Base-by-base conservation (phyloP, 2,329 filamentous ascomycete species). In the Didymella lethalis region DNA sequence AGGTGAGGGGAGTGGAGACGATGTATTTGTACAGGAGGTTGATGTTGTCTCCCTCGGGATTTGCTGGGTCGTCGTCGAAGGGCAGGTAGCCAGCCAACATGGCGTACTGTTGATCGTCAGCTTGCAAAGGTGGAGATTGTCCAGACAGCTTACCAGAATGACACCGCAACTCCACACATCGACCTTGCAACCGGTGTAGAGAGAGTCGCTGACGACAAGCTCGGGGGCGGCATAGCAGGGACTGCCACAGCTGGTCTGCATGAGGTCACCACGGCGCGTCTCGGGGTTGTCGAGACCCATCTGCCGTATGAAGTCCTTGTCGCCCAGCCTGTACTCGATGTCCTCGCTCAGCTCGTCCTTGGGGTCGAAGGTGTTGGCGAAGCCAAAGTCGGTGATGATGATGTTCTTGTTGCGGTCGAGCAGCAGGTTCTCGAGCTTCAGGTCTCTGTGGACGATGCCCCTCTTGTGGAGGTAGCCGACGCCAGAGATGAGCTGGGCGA, bases 91-190 rank as follows among this genome's bases (percentile, higher is more conserved):
- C 95, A 38, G 95, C 95, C 70, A 99, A 84, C 95, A 99, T 99
- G 57, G 95, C 95, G 77, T 99, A 99, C 93, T 98, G 72, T 20
- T 28, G 14, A 2, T 4, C 23, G 48, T 70, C 60, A 70, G 63
- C 45, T 44, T 25, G 31, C 40, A 28, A 11, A 20, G 32, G 46
- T 53, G 58, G 64, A 66, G 20, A 53, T 63, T 34, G 68, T 49
- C 11, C 10, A 26, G 18, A 56, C 16, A 29, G 83, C 92, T 80
- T 85, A 97, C 94, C 85, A 99, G 78, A 73, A 99, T 99, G 38
- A 99, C 95, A 79, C 95, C 95, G 76, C 95, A 99, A 78, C 95
- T 98, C 95, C 95, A 99, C 34, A 99, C 95, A 75, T 99, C 95
- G 26, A 99, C 95, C 79, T 99, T 99, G 51, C 94, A 88, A 46